A percentile compares a stretch with the other conserved stretches of the same genome.
These are phyloP conservation scores for Aquilaria agallochum DNA, from an alignment of 441 rosid genomes.

Conservation along the genomic window DNA sequence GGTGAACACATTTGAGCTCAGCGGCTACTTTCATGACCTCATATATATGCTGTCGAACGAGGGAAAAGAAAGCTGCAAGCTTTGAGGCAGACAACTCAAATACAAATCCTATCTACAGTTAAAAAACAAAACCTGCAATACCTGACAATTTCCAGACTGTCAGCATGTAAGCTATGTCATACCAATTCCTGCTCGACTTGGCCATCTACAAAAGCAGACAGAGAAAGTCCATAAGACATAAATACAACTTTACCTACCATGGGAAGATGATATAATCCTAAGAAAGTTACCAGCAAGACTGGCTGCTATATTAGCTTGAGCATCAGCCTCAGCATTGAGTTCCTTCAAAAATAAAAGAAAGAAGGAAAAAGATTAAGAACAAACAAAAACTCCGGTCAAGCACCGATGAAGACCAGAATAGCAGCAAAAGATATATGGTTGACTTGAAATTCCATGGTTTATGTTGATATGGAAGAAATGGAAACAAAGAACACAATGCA, in stretches of 20 bases:
- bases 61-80: no score
- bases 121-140: slow-evolving; percentile 3
- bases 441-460: no score
- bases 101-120: no score
- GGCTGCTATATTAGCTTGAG: slow-evolving; percentile 70
- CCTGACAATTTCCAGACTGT: slow-evolving; percentile 13
- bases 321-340: slow-evolving; percentile 67
- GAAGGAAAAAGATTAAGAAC: slow-evolving; percentile 9
- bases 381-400: slow-evolving; percentile 7
- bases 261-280: slow-evolving; percentile 1
- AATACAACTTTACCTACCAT: slow-evolving; percentile 4
- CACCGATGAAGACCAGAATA: not conserved
- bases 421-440: not conserved
- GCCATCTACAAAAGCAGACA: slow-evolving; percentile 50
- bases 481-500: no score
- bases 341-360: slow-evolving; percentile 27
- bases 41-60: no score
- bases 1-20: no score
- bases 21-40: no score
- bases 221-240: slow-evolving; percentile 3
- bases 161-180: slow-evolving; percentile 12
- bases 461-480: no score
- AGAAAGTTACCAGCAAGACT: slow-evolving; percentile 56
- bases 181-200: slow-evolving; percentile 45
- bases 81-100: no score